Evolutionary conservation across 192 early-diverging fungal genomes (phyloP), one percentile per base, ranked within the genome.

Genomic region (Rhizophlyctis rosea): DNA sequence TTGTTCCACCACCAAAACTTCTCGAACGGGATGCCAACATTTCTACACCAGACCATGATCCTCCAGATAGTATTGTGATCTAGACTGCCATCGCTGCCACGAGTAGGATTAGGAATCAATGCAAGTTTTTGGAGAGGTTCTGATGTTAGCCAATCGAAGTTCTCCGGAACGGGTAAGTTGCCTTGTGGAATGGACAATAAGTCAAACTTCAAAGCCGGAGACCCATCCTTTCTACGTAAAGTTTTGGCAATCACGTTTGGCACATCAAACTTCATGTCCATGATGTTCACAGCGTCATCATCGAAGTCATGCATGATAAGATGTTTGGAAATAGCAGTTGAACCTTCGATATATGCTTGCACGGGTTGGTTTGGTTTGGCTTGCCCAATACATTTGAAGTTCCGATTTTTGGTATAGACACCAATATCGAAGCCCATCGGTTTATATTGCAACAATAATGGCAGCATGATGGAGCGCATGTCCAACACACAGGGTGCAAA

Each of bases 241-340:
- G n/a, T n/a, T n/a, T n/a, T n/a, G n/a, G n/a, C n/a, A n/a, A n/a
- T n/a, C n/a, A n/a, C n/a, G n/a, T n/a, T n/a, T n/a, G n/a, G n/a
- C 13, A 13, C 13, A 34, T 11, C 28, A 57, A 57, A 57, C 9
- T 57, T 31, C 7, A 57, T 25, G 11, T 50, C 54, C 5, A 25
- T 23, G 24, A 65, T 27, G 29, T 57, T 28, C 3, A 65, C 30
- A 5, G 54, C 64, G 23, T 65, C 54, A 29, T 57, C 55, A 36
- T 65, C 64, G 44, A 65, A 65, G 24, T 57, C 64, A 30, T 65
- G 64, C 28, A 65, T 21, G 23, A 65, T 32, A 27, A 56, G 47
- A 28, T 65, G 64, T 21, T 57, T 58, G 3, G 30, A 5, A 2
- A 29, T 3, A 21, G 3, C 24, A 11, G 3, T 28, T 36, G 44